Base-by-base conservation (phyloP, 805 yeast species). In the Kuraishia piskuri region DNA sequence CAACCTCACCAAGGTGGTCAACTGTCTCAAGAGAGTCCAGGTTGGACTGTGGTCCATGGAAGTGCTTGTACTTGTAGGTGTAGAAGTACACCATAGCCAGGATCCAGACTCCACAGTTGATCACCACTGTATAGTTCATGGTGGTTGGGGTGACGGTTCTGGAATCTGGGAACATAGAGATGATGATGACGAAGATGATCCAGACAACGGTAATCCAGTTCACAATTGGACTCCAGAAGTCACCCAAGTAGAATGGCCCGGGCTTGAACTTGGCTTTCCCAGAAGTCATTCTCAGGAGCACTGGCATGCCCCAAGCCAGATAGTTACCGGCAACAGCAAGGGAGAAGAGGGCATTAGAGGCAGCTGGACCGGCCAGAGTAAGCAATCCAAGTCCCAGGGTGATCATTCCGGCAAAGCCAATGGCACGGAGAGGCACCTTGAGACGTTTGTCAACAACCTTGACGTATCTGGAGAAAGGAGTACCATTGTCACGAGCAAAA, bases 401-500 rank as follows among this genome's bases (percentile, higher is more conserved):
- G 3, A 72, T 59, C 12, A 63, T 50, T 9, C 76, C 77, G 10
- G 72, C 75, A 55, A 70, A 69, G 46, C 62, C 58, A 22, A 73
- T 73, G 3, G 80, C 79, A 53, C 76, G 68, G 47, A 76, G 63
- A 2, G 80, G 80, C 23, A 73, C 76, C 47, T 68, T 66, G 25
- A 74, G 61, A 50, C 54, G 65, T 47, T 71, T 71, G 61, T 76
- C 65, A 25, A 76, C 78, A 50, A 66, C 67, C 56, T 75, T 75
- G 53, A 76, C 71, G 56, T 66, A 63, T 54, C 66, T 63, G 50
- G 72, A 65, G 52, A 75, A 57, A n/a, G 80, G 80, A 56, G 76
- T 67, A 17, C 80, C 80, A 58, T 75, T 74, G 58, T 76, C 80
- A 64, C 80, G 67, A 20, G 79, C 79, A 61, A 77, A 76, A 8